Evolutionary conservation across 306 rosid genomes (phyloP).

Genomic region (Hylodesmum podocarpum): DNA sequence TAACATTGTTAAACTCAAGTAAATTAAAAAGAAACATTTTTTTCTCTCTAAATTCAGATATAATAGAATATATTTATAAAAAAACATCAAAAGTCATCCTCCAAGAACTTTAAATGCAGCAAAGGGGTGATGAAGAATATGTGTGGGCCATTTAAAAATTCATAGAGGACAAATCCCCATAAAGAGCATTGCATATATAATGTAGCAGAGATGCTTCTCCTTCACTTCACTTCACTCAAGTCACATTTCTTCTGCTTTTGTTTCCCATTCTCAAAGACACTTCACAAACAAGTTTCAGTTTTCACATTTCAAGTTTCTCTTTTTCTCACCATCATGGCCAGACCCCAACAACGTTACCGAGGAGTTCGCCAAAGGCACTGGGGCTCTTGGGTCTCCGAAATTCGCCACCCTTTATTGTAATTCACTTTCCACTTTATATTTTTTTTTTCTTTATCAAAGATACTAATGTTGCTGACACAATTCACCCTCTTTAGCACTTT

Average conservation of each 20-base stretch:
- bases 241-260: conserved; percentile 20
- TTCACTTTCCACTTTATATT: conserved; percentile 43
- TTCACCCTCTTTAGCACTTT: neutral
- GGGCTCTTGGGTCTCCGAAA: conserved; percentile 95
- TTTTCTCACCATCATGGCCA: conserved; percentile 48
- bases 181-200: conserved; percentile 32
- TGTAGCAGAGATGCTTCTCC: neutral
- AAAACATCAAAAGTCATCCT: neutral
- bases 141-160: conserved; percentile 31
- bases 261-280: conserved; percentile 22
- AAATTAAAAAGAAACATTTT: neutral
- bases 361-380: conserved; percentile 85
- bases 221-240: conserved; percentile 36
- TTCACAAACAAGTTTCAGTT: conserved; percentile 31
- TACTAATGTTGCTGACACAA: neutral
- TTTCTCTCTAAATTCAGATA: neutral
- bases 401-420: conserved; percentile 64
- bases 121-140: conserved; percentile 16
- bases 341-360: conserved; percentile 72
- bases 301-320: neutral
- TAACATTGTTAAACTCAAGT: neutral
- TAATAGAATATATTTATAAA: no score
- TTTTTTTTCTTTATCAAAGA: neutral
- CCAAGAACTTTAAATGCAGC: conserved; percentile 3
- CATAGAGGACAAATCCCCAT: conserved; percentile 15